Evolutionary conservation across 1,139 yeast genomes (phyloP).

Genomic region (Saccharomyces hybrid): DNA sequence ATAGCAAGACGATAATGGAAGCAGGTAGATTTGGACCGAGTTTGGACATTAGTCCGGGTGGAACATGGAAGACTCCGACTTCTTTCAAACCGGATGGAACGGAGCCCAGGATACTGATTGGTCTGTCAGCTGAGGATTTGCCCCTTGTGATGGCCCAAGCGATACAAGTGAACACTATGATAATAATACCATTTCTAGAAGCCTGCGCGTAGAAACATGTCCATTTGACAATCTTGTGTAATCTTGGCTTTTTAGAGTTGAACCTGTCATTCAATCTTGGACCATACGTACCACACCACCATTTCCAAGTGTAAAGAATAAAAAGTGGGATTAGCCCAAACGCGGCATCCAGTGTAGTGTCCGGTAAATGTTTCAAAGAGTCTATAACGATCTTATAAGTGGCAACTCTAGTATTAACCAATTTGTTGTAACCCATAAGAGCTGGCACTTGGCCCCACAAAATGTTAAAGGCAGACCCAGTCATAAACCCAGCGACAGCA

Average conservation of each 20-base stretch:
- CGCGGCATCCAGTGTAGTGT: constrained; percentile 72
- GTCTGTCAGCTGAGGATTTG: constrained; percentile 31
- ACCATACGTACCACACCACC: constrained; percentile 44
- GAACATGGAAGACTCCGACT: constrained; percentile 65
- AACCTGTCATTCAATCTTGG: constrained; percentile 46
- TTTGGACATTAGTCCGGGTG: constrained; percentile 50
- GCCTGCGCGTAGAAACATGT: constrained; percentile 58
- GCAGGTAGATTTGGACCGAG: constrained; percentile 80
- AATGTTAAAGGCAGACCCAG: constrained; percentile 85
- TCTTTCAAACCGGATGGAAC: constrained; percentile 79
- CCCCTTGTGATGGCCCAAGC: constrained; percentile 53
- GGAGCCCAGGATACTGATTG: constrained; percentile 55
- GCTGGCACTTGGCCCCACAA: constrained; percentile 80
- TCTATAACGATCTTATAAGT: constrained; percentile 64
- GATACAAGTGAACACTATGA: constrained; percentile 68
- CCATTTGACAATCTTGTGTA: constrained; percentile 37
- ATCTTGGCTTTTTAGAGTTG: constrained; percentile 22
- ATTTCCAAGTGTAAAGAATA: constrained; percentile 62
- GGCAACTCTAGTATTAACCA: constrained; percentile 65
- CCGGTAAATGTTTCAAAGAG: constrained; percentile 62
- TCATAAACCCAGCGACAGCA: constrained; percentile 91
- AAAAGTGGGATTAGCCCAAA: constrained; percentile 74
- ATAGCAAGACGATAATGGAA: constrained; percentile 67
- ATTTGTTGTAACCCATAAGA: constrained; percentile 63
- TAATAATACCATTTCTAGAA: constrained; percentile 72